Conservation (phyloP, 306 rosid genomes). For the Lagenaria siceraria region DNA sequence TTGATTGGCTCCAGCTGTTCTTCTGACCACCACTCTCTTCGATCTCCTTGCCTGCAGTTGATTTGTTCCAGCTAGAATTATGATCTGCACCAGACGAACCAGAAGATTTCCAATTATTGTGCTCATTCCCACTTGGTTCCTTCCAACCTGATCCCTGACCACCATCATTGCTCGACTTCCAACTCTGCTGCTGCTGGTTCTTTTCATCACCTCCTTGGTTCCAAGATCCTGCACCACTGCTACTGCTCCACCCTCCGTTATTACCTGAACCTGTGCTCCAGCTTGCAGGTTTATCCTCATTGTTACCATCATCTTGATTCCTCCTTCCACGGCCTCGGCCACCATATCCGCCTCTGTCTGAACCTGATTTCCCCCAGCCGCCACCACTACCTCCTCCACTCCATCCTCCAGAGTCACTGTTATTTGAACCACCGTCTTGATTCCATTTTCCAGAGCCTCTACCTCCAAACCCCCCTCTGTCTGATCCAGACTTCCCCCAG, state of each 20-base stretch:
- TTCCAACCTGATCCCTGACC: conserved; percentile 22
- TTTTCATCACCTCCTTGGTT: conserved; percentile 18
- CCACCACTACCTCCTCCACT: neutral
- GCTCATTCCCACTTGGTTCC: conserved; percentile 12
- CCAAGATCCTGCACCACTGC: conserved; percentile 31
- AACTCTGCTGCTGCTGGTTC: conserved; percentile 21
- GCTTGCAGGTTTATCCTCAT: conserved; percentile 2
- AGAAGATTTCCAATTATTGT: conserved; percentile 16
- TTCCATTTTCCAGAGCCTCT: conserved; percentile 62
- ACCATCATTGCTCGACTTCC: conserved; percentile 24
- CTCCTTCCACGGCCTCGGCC: conserved; percentile 69
- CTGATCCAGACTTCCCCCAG: conserved; percentile 5
- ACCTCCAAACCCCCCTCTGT: conserved; percentile 38
- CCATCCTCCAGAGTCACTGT: neutral
- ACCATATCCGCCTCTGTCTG: conserved; percentile 25
- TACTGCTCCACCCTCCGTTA: conserved; percentile 30
- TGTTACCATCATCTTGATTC: conserved; percentile 26
- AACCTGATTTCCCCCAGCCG: no score
- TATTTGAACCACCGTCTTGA: conserved; percentile 42
- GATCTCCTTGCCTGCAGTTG: neutral
- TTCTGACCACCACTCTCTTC: neutral
- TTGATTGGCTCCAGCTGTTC: neutral
- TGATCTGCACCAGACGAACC: conserved; percentile 9
- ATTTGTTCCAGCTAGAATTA: conserved; percentile 3
- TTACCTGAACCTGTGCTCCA: neutral